phyloP scores from a whole-genome alignment of 2,329 filamentous ascomycete species.

The Graphilbum ipis-grandicollis region DNA sequence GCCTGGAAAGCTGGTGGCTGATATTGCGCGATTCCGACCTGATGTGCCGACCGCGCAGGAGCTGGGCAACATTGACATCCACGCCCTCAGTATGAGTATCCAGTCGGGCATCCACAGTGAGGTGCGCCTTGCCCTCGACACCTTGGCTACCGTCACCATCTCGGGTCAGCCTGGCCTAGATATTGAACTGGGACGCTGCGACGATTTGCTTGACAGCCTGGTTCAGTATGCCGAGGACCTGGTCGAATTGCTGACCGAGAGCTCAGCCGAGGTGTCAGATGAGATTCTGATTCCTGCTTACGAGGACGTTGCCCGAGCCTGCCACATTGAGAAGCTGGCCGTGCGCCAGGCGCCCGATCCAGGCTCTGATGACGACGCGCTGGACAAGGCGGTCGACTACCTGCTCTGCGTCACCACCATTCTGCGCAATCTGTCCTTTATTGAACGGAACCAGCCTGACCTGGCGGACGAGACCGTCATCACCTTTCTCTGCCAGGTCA shows the following conservation, averaged over 20 bases:
- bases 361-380: conserved; percentile 60
- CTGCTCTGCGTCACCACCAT: conserved; percentile 86
- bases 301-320: conserved; percentile 72
- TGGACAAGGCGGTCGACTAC: conserved; percentile 73
- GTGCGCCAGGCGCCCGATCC: conserved; percentile 58
- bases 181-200: conserved; percentile 53
- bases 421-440: conserved; percentile 80
- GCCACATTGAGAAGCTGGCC: conserved; percentile 52
- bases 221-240: conserved; percentile 86
- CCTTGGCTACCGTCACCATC: conserved; percentile 53
- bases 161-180: conserved; percentile 45
- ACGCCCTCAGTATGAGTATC: conserved; percentile 73
- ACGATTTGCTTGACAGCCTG: conserved; percentile 75
- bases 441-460: conserved; percentile 51
- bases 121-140: conserved; percentile 78
- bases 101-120: conserved; percentile 83
- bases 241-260: conserved; percentile 66
- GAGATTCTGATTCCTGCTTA: conserved; percentile 70
- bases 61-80: conserved; percentile 76
- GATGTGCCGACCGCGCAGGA: conserved; percentile 60
- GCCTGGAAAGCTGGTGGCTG: conserved; percentile 44
- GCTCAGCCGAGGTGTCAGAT: conserved; percentile 72
- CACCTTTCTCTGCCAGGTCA: conserved; percentile 67
- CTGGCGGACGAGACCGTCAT: conserved; percentile 65
- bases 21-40: conserved; percentile 52